Base-by-base conservation (phyloP, 495 filamentous ascomycete genomes). In the Penicillium goetzii region DNA sequence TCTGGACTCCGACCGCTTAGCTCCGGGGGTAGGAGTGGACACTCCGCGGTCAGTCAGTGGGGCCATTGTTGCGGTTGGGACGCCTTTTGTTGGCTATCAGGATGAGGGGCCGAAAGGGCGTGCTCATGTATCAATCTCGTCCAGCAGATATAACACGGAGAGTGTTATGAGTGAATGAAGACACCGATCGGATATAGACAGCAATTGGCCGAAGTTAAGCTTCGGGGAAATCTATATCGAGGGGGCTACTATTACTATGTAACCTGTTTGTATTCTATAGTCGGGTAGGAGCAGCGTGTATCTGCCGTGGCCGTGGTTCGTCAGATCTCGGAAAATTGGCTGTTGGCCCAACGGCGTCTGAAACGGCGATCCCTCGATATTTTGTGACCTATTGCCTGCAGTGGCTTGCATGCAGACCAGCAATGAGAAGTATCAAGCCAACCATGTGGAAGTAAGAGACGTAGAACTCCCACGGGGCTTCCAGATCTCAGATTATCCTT, bases 1-100 rank as follows among this genome's bases (percentile, higher is more conserved):
- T 59, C n/a, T 33, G 41, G 56, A 50, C 56, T 50, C 56, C 56
- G 56, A 36, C 28, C 43, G 28, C 43, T 50, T 50, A 59, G 41
- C 56, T 41, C 40, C 40, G 56, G 40, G 28, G 43, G 21, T 21
- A 21, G 43, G 43, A 47, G 19, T 12, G 43, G 43, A 2, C 21
- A 12, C 43, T 47, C 43, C 43, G 43, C 10, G 43, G 43, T 25
- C 19, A 12, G 19, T 11, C 6, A 25, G 25, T 25, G 53, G 53
- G 53, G 33, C 30, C n/a, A n/a, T n/a, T n/a, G n/a, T n/a, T n/a
- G n/a, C n/a, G n/a, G n/a, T n/a, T n/a, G n/a, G n/a, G n/a, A n/a
- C n/a, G n/a, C n/a, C n/a, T n/a, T n/a, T 15, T 17, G 11, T 23
- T 8, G 33, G 12, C 53, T 58, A 10, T 32, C 56, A 38, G 38